Base-by-base conservation (phyloP, 2,329 filamentous ascomycete genomes). In the Pseudofabraea citricarpa region DNA sequence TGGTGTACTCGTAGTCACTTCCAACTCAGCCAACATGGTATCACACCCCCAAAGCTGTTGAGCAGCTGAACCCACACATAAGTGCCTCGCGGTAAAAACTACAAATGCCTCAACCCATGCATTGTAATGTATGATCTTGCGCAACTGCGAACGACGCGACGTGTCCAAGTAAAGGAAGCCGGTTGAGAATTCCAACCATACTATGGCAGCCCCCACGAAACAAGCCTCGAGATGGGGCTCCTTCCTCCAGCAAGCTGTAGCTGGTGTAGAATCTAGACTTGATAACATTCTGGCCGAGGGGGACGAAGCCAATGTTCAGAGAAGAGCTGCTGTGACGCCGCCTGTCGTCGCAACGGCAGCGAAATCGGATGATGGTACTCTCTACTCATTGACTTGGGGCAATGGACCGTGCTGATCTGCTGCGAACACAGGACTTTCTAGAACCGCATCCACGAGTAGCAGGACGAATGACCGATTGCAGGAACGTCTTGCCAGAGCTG, bases 201-300 rank as follows among this genome's bases (percentile, higher is more conserved):
- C 20, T 33, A 64, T 64, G 61, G 49, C 57, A 32, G 55, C 58
- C 40, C 53, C 59, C 22, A 36, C 45, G 21, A 63, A 66, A 43
- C 53, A 78, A 53, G 70, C 75, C 48, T 77, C 77, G 40, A 77
- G 77, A 79, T 90, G 86, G 86, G 85, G 84, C 36, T 81, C 81
- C 23, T 85, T 95, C 61, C 75, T 96, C 47, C 87, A 90, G 52
- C 88, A 91, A 65, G 90, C 91, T 51, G 89, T 97, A 48, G 90
- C 90, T 43, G 90, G 90, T 48, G 86, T 98, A 45, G 93, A 98
- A 69, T 94, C 90, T 47, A 83, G 87, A 33, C 77, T 98, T 47
- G 93, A 98, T 64, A 90, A 80, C 39, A 95, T 98, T 46, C 76
- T 98, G 48, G 82, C 89, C 42, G 90, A 96, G 53, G 82, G 87